These are phyloP conservation scores for Penicillium herquei DNA, from an alignment of 495 filamentous ascomycete genomes.

Conservation along the genomic window DNA sequence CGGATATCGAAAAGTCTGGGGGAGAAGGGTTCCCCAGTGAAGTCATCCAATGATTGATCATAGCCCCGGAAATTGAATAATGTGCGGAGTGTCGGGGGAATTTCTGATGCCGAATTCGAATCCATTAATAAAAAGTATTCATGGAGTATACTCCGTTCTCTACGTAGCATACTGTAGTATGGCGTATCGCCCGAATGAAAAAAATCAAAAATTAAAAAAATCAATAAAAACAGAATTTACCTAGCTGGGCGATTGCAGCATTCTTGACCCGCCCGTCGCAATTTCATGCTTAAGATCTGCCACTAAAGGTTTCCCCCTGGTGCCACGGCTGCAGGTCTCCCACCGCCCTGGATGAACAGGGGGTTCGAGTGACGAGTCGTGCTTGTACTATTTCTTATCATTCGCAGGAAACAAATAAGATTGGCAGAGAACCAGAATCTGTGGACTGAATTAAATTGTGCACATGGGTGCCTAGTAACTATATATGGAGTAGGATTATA, in stretches of 20 bases:
- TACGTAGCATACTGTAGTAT: no score
- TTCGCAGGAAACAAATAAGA: no score
- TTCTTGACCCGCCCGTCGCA: slow-evolving; percentile 3
- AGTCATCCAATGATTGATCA: not conserved
- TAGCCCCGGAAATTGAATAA: not conserved
- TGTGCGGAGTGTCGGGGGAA: not conserved
- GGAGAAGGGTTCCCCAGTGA: not conserved
- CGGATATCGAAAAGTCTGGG: not conserved
- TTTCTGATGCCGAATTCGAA: not conserved
- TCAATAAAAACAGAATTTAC: not conserved
- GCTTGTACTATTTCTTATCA: no score
- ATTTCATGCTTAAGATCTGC: slow-evolving; percentile 21
- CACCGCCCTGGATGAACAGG: slow-evolving; percentile 11
- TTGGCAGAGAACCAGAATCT: no score
- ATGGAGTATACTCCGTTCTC: not conserved
- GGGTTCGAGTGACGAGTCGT: slow-evolving; percentile 2
- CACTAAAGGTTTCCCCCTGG: slow-evolving; percentile 16
- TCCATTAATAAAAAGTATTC: no score
- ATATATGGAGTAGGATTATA: no score
- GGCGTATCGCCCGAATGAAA: no score
- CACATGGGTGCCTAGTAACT: no score
- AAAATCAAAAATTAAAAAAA: not conserved
- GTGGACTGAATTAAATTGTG: no score
- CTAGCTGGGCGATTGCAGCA: not conserved
- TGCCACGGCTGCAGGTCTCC: slow-evolving; percentile 15